Base-by-base conservation (phyloP, 208 protist genomes). In the Trypanosoma conorhini region DNA sequence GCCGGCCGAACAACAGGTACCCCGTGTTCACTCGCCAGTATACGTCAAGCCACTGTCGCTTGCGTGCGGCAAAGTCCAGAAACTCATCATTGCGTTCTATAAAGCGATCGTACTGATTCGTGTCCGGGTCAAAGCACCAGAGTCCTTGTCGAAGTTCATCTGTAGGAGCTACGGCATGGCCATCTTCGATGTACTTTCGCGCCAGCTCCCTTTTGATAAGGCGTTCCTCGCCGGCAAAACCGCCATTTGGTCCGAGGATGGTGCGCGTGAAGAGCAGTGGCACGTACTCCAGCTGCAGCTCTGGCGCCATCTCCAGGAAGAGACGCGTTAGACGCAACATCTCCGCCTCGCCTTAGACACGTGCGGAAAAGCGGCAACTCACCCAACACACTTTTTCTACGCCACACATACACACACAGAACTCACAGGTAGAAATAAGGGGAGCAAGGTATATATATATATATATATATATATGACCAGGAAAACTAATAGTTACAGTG, bases 1-100 rank as follows among this genome's bases (percentile, higher is more conserved):
- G 88, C 3, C 92, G 86, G 0, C 88, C 89, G 65, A 95, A 94
- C 42, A 97, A 76, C 33, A 97, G 79, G 73, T 97, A 97, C 42
- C 92, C 92, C 0, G 92, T 97, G 78, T 97, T 97, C 28, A 97
- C 92, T 48, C 92, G 88, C 90, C 92, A 97, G 81, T 97, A 97
- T 26, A 97, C 88, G 65, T 97, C 92, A 12, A 97, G 80, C 90
- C 92, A 97, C 79, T 97, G 92, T 60, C 92, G 83, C 80, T 97
- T 97, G 52, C 92, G 87, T 0, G 92, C 82, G 31, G 89, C 89
- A 62, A 97, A 97, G 72, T 97, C 92, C 48, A 97, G 87, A 61
- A 97, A 97, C 13, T 95, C 87, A 12, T 87, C 72, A 77, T 81
- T 97, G 59, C 92, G 88, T 66, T 97, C 89, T 28, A 97, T 74